Evolutionary conservation across 2,329 filamentous ascomycete genomes (phyloP).

Genomic region (Didymella pomorum): DNA sequence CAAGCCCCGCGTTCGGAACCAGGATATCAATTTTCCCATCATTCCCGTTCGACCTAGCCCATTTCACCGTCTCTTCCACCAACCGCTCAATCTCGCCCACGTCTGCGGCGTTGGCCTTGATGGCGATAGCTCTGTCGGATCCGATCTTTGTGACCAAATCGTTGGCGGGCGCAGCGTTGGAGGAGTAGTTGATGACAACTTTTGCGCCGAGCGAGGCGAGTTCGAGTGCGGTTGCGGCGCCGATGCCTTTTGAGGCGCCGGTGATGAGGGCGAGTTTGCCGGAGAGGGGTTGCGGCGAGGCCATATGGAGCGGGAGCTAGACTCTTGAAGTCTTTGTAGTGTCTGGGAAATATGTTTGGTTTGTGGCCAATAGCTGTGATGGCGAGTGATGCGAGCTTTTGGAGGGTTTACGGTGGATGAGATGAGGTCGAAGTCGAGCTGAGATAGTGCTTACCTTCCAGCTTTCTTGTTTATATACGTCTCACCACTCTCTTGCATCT

Average conservation of each 20-base stretch:
- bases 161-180: conserved; percentile 64
- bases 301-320: not conserved
- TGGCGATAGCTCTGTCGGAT: conserved; percentile 57
- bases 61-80: conserved; percentile 34
- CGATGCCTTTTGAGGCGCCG: conserved; percentile 42
- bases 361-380: not conserved
- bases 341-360: not conserved
- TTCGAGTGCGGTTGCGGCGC: conserved; percentile 46
- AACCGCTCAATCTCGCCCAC: conserved; percentile 59
- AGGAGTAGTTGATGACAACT: conserved; percentile 64
- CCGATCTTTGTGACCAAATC: conserved; percentile 59
- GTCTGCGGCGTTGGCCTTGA: conserved; percentile 64
- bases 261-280: conserved; percentile 44
- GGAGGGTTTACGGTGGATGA: not conserved
- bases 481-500: not conserved
- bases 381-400: not conserved
- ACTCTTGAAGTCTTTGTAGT: not conserved
- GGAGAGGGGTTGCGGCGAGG: conserved; percentile 23
- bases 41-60: too few species aligned
- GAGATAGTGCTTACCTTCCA: not conserved
- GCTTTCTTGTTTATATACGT: not conserved
- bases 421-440: not conserved
- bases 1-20: conserved; percentile 65
- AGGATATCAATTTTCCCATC: conserved; percentile 65
- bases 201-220: conserved; percentile 53